Percentiles rank a stretch among this genome's conserved stretches.
These are phyloP conservation scores for Cyanidium caldarium DNA, from an alignment of 23 red algal species.

Conservation along the genomic window DNA sequence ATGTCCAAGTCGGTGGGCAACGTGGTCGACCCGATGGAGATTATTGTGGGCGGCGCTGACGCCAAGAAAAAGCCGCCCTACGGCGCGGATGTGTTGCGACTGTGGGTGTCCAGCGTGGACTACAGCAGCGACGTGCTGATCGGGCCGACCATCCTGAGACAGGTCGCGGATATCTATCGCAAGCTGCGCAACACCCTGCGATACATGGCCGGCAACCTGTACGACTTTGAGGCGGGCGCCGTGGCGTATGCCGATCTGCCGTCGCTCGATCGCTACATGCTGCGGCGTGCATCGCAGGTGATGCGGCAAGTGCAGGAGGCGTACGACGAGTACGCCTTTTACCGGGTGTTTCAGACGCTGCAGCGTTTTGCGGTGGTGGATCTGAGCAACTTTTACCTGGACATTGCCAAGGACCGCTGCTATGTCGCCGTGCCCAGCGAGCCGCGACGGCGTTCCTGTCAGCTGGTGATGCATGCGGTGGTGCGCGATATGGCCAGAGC, in stretches of 20 bases:
- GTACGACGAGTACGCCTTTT: slow-evolving; percentile 59
- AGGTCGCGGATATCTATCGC: slow-evolving; percentile 70
- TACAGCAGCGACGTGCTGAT: slow-evolving; percentile 83
- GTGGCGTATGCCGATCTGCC: slow-evolving; percentile 37
- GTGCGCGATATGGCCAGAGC: slow-evolving; percentile 36
- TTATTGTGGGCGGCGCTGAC: slow-evolving; percentile 80
- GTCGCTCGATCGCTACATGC: slow-evolving; percentile 65
- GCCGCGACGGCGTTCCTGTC: slow-evolving; percentile 56
- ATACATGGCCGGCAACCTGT: slow-evolving; percentile 78
- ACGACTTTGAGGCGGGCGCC: slow-evolving; percentile 40
- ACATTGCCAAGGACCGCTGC: slow-evolving; percentile 89
- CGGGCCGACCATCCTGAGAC: slow-evolving; percentile 56
- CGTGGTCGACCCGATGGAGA: slow-evolving; percentile 72
- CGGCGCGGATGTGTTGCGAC: slow-evolving; percentile 70
- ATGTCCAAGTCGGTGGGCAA: slow-evolving; percentile 96
- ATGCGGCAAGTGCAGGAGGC: slow-evolving; percentile 27
- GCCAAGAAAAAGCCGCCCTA: slow-evolving; percentile 69
- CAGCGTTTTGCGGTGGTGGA: slow-evolving; percentile 70
- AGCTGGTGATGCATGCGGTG: slow-evolving; percentile 42
- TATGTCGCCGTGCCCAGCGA: slow-evolving; percentile 45
- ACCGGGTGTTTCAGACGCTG: slow-evolving; percentile 54
- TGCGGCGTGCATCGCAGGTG: slow-evolving; percentile 24
- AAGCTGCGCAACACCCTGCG: slow-evolving; percentile 90
- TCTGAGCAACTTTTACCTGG: slow-evolving; percentile 91
- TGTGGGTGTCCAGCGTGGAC: slow-evolving; percentile 88